Evolutionary conservation across 2,329 filamentous ascomycete genomes (phyloP), one percentile per base, ranked within the genome.

Genomic region (Fusarium equiseti): DNA sequence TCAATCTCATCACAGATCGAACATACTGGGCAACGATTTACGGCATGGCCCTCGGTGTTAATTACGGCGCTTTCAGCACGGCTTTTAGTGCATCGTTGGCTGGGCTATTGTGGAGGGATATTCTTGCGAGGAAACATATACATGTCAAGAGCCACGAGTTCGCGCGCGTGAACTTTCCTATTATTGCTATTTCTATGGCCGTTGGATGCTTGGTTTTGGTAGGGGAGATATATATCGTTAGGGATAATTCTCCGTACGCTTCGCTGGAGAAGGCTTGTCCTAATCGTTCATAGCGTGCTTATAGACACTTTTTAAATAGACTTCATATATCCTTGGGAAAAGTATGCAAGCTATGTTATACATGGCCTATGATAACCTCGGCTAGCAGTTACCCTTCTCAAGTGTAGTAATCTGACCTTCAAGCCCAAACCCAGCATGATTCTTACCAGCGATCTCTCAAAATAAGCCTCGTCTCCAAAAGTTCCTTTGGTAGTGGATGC

Each of bases 1-100:
- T 50, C 79, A 79, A 0, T 79, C 78, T 83, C 1, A 91, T 93
- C 52, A 86, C 82, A 15, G 81, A 92, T 45, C 85, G 91, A 6
- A 91, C 87, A 0, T 92, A 92, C 76, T 93, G 90, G 91, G 91
- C 87, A 0, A 91, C 91, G 0, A 87, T 93, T 0, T 93, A 93
- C 78, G 88, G 87, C 77, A 92, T 93, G 90, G 91, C 91, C 0
- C 80, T 94, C 0, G 91, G 91, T 4, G 89, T 93, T 65, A 93
- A 94, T 77, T 93, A 90, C 62, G 91, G 91, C 6, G 91, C 91
- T 0, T 93, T 93, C 75, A 92, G 90, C 75, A 88, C 88, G 0
- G 89, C 90, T 0, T 92, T 94, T 72, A 92, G 89, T 68, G 91
- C 90, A 0, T 92, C 90, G 0, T 79, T 93, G 3, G 91, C 91